Conservation (phyloP, 371 early-diverging fungal species). For the Mortierella sp. region DNA sequence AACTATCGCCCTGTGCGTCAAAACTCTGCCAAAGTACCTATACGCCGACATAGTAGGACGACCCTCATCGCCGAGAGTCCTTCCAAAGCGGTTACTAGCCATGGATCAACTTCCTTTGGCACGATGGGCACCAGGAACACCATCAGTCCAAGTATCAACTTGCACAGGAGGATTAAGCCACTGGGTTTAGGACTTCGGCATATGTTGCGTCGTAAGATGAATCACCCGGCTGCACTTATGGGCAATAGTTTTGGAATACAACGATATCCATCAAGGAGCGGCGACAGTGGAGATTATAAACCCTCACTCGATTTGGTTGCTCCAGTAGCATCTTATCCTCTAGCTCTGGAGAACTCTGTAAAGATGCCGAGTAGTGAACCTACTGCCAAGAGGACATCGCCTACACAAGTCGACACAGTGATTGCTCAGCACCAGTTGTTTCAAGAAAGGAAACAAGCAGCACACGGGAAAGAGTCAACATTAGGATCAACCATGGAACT, state of each 20-base stretch:
- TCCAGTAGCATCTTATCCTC: background rate
- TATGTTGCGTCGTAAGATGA: conserved; percentile 45
- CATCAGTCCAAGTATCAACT: conserved; percentile 14
- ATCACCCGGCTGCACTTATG: conserved; percentile 14
- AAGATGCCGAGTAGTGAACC: background rate
- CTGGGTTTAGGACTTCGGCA: conserved; percentile 47
- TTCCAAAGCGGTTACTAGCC: background rate
- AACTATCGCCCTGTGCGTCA: conserved; percentile 3
- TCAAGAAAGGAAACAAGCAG: conserved; percentile 7
- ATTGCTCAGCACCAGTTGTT: background rate
- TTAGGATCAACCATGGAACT: background rate
- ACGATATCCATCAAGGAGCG: background rate
- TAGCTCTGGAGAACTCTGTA: background rate
- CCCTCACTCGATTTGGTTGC: background rate
- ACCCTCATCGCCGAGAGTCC: conserved; percentile 7
- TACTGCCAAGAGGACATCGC: background rate
- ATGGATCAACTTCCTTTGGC: background rate
- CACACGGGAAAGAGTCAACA: conserved; percentile 6
- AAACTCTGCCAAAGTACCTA: background rate
- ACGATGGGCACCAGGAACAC: background rate
- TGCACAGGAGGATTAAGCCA: conserved; percentile 41
- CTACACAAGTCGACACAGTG: background rate
- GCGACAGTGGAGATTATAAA: conserved; percentile 1
- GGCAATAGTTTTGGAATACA: background rate
- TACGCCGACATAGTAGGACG: conserved; percentile 26